Conservation (phyloP, 2,329 filamentous ascomycete species). For the Trichophyton verrucosum region DNA sequence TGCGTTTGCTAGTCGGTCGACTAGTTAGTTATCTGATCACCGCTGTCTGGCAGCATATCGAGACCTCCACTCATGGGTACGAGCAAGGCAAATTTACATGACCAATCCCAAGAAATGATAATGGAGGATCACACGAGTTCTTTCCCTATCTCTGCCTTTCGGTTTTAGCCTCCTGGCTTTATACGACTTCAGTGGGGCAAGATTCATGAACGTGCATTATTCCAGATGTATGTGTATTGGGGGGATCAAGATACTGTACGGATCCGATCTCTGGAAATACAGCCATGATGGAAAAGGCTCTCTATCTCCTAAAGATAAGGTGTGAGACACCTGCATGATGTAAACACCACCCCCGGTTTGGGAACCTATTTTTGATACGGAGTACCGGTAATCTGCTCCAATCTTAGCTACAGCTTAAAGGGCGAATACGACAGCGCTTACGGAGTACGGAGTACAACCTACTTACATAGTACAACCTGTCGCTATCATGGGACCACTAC, state of each 20-base stretch:
- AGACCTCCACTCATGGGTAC: too few species aligned
- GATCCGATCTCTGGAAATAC: not conserved
- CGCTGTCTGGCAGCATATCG: too few species aligned
- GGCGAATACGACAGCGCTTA: not conserved
- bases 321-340: not conserved
- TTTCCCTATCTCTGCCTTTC: too few species aligned
- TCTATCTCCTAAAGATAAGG: not conserved
- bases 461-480: not conserved
- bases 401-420: not conserved
- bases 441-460: not conserved
- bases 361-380: not conserved
- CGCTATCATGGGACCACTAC: not conserved
- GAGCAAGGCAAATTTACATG: too few species aligned
- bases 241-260: not conserved
- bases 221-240: too few species aligned
- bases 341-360: not conserved
- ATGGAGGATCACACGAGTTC: too few species aligned
- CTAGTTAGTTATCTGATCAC: too few species aligned
- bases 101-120: too few species aligned
- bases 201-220: too few species aligned
- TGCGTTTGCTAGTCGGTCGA: too few species aligned
- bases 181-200: too few species aligned
- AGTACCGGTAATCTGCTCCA: not conserved
- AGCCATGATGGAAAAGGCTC: not conserved
- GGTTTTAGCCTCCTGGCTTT: too few species aligned